Base-by-base conservation (phyloP, 1,284 basidiomycete species). In the Trichosporon sp. region DNA sequence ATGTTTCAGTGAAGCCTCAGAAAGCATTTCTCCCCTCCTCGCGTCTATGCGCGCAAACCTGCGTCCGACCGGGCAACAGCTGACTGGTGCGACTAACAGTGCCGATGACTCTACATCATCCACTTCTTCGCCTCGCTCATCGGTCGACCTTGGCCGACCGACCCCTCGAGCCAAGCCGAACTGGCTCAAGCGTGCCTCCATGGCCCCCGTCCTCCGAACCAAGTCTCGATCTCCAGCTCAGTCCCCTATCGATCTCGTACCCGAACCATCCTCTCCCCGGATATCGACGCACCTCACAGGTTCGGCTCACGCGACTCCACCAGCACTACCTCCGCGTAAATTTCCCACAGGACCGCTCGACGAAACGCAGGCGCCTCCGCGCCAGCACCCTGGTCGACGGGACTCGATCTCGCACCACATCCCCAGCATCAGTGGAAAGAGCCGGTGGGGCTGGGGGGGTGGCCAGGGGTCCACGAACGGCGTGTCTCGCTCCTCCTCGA, bases 161-260 rank as follows among this genome's bases (percentile, higher is more conserved):
- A 38, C 73, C 2, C 70, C 78, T 2, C 76, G 77, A 43, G 70
- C 76, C 14, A 82, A 82, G 71, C 78, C 80, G 4, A 78, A 75
- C 11, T 83, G 81, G 81, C 73, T 82, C 5, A 74, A 77, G 71
- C 75, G 81, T 11, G 80, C 80, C 0, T 78, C 76, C 59, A 78
- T 78, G 51, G 76, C 76, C 12, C 77, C 76, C 14, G 73, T 73
- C 4, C 68, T 79, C 32, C 74, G 81, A 7, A 70, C 76, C 16
- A 83, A 81, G 65, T 79, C 80, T 14, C 77, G 76, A 32, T 78
- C 76, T 0, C 81, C 81, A 1, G 75, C 75, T 0, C 66, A 71
- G 1, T 65, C 68, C 0, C 73, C 77, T 1, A n/a, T 66, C 35
- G 76, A 78, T 3, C 68, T 73, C n/a, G 68, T 73, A 1, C 72